These are phyloP conservation scores for Aspergillus spinulosporus DNA, from an alignment of 2,329 filamentous ascomycete species.

Conservation along the genomic window DNA sequence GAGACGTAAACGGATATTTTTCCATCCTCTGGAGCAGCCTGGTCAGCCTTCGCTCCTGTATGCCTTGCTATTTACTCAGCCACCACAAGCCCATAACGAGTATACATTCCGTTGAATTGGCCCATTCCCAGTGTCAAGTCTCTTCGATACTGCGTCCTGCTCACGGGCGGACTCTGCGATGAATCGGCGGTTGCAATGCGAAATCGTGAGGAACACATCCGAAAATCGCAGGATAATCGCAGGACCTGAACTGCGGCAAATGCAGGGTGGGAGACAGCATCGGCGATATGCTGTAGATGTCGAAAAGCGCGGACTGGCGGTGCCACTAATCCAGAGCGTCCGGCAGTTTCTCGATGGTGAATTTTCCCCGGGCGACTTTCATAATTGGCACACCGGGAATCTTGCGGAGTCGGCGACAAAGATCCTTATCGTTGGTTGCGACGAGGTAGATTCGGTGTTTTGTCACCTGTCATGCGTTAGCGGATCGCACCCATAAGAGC, in stretches of 20 bases:
- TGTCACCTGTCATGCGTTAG: conserved; percentile 36
- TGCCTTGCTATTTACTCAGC: conserved; percentile 4
- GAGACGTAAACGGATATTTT: conserved; percentile 3
- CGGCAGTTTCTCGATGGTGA: conserved; percentile 88
- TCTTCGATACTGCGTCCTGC: not conserved
- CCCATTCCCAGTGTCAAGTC: not conserved
- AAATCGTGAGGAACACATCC: not conserved
- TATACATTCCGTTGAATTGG: not conserved
- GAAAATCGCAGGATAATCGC: not conserved
- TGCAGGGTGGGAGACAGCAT: conserved; percentile 10
- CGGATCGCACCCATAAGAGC: not conserved
- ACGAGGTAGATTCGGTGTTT: conserved; percentile 78
- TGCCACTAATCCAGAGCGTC: conserved; percentile 66
- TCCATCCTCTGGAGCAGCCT: conserved; percentile 1
- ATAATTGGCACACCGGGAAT: conserved; percentile 69
- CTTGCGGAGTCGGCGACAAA: conserved; percentile 82
- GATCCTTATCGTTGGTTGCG: conserved; percentile 68
- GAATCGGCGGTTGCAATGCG: not conserved
- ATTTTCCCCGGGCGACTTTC: conserved; percentile 84
- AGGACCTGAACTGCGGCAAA: conserved; percentile 6
- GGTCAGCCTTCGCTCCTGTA: not conserved
- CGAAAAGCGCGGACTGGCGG: not conserved
- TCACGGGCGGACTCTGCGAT: not conserved
- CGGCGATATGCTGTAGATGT: not conserved
- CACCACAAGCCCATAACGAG: not conserved